A percentile compares a stretch with the other conserved stretches of the same genome.
Conservation (phyloP, 169 alveolate genomes). For the Plasmodium cynomolgi region DNA sequence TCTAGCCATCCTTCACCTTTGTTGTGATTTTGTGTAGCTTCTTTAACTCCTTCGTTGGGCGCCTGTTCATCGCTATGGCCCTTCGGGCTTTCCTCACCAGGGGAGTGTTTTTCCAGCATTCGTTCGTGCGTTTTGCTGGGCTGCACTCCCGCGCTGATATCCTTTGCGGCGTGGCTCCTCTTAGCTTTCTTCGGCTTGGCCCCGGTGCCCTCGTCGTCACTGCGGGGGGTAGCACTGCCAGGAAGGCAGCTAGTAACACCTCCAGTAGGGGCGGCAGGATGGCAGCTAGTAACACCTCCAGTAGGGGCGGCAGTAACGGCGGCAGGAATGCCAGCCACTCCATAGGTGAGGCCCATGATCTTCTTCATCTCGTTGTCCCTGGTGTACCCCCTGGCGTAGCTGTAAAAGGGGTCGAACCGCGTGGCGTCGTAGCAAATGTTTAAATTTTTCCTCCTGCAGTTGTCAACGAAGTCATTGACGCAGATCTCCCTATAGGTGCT, state of each 20-base stretch:
- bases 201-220: background rate
- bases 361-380: constrained; percentile 51
- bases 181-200: background rate
- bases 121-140: background rate
- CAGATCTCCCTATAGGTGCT: constrained; percentile 30
- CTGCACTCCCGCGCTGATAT: background rate
- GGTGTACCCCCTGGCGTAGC: constrained; percentile 26
- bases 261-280: background rate
- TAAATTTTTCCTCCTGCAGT: constrained; percentile 17
- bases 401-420: constrained; percentile 21
- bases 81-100: background rate
- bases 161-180: background rate
- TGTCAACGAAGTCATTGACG: constrained; percentile 28
- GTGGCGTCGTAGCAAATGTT: constrained; percentile 28
- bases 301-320: background rate
- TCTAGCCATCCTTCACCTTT: background rate
- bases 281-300: background rate
- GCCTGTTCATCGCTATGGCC: background rate
- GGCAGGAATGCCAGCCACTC: background rate
- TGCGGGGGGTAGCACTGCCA: background rate
- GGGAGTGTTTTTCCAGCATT: background rate
- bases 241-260: background rate
- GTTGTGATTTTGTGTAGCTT: background rate
- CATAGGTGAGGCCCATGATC: constrained; percentile 42
- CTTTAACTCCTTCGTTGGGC: background rate